Evolutionary conservation across 106 monocot genomes (phyloP).

Genomic region (Acorus calamus): DNA sequence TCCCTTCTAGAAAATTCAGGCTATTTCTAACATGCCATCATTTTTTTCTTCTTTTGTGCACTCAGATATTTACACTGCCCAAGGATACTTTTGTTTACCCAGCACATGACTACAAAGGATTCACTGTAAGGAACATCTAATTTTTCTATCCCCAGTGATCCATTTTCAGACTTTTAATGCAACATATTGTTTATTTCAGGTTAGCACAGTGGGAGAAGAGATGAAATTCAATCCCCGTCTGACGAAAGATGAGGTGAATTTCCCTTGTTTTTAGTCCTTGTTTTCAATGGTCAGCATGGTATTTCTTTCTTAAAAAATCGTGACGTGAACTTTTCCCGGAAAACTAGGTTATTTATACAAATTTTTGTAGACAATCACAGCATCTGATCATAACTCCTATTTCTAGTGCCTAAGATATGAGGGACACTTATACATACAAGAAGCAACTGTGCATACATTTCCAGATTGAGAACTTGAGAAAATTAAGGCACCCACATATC

Average conservation of each 20-base stretch:
- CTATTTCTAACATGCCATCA: too few relatives aligned
- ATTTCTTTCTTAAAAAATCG: not conserved
- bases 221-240: conserved; percentile 68
- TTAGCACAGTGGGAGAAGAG: conserved; percentile 87
- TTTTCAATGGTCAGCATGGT: not conserved
- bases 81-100: conserved; percentile 83
- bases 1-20: too few relatives aligned
- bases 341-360: too few relatives aligned
- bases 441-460: too few relatives aligned
- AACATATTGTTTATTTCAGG: conserved; percentile 21
- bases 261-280: not conserved
- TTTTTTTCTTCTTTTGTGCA: not conserved
- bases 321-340: not conserved
- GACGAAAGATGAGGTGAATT: conserved; percentile 70
- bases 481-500: too few relatives aligned
- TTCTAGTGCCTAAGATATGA: too few relatives aligned
- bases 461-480: too few relatives aligned
- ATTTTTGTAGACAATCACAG: too few relatives aligned
- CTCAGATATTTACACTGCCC: conserved; percentile 89
- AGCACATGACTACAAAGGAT: conserved; percentile 95
- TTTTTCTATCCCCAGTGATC: conserved; percentile 1
- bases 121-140: conserved; percentile 40
- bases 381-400: too few relatives aligned
- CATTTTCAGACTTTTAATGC: not conserved
- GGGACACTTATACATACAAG: too few relatives aligned